Base-by-base conservation (phyloP, 202 grass and related monocot genomes). In the Saccharum hybrid region DNA sequence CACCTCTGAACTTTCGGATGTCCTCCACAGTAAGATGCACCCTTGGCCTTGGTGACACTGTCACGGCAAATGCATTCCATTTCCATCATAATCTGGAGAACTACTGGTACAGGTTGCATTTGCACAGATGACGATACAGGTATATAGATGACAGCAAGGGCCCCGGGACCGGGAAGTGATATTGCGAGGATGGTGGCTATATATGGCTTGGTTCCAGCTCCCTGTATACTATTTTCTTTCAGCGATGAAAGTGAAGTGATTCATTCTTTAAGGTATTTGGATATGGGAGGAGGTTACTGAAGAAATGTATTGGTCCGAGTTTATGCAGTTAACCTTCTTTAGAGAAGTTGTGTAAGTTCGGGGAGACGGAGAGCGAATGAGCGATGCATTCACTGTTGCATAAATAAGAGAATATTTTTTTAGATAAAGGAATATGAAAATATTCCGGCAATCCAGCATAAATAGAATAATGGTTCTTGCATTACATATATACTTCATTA, bases 21-120 rank as follows among this genome's bases (percentile, higher is more conserved):
- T 49, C 6, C 9, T 78, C 30, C 62, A 38, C 43, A 48, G 3
- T 48, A 48, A 48, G 11, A 14, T 48, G 45, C 45, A 48, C 4
- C 11, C 45, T 14, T 48, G 45, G 45, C 36, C 28, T 18, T 40
- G 18, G 83, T 86, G 66, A 71, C 31, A 56, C 12, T 62, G 38
- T 90, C 88, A 33, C 79, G 69, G 38, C 68, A 86, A 59, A 86
- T 74, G 16, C 88, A 57, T 21, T 8, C 19, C 19, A 57, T n/a
- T 21, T 8, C 19, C 19, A 57, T n/a, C 52, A 57, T 57, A 57
- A 57, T 57, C 19, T 21, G 83, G 73, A 34, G 43, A 59, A 49
- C 45, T 39, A 0, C 56, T 60, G 42, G 36, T 80, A 51, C 60
- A 23, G 10, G 52, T 21, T 57, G 52, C 52, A 57, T 12, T 12